Evolutionary conservation across 176 grass and related monocot species (phyloP).

Genomic region (Phyllostachys edulis): DNA sequence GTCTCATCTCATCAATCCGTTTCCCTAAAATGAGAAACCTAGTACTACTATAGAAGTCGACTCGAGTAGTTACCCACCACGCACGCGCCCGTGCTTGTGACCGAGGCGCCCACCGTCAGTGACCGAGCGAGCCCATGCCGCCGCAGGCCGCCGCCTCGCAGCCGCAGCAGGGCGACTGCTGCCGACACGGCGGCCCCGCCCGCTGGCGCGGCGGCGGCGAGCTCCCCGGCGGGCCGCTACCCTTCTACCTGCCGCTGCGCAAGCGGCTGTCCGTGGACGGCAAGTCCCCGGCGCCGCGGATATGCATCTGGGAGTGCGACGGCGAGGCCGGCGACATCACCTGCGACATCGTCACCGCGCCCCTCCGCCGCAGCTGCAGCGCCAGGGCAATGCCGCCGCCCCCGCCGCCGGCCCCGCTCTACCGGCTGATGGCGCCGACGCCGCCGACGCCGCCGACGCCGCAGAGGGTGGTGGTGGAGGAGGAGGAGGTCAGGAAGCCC

Average conservation of each 20-base stretch:
- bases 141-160: not conserved
- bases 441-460: constrained; percentile 32
- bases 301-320: constrained; percentile 92
- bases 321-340: constrained; percentile 83
- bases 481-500: constrained; percentile 32
- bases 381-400: constrained; percentile 31
- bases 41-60: constrained; percentile 38
- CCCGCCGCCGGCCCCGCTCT: constrained; percentile 15
- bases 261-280: constrained; percentile 57
- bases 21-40: constrained; percentile 44
- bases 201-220: not conserved
- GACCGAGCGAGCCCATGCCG: constrained; percentile 26
- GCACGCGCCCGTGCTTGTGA: not conserved
- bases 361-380: constrained; percentile 47
- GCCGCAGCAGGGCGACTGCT: constrained; percentile 35
- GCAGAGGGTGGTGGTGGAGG: not conserved
- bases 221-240: constrained; percentile 14
- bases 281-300: constrained; percentile 47
- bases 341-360: constrained; percentile 64
- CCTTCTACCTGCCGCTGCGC: constrained; percentile 45
- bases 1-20: not conserved
- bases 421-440: constrained; percentile 43
- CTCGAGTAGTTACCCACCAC: not conserved
- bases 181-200: constrained; percentile 2
- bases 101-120: not conserved